These are phyloP conservation scores for Daedalea quercina DNA, from an alignment of 768 basidiomycete genomes.

Conservation along the genomic window DNA sequence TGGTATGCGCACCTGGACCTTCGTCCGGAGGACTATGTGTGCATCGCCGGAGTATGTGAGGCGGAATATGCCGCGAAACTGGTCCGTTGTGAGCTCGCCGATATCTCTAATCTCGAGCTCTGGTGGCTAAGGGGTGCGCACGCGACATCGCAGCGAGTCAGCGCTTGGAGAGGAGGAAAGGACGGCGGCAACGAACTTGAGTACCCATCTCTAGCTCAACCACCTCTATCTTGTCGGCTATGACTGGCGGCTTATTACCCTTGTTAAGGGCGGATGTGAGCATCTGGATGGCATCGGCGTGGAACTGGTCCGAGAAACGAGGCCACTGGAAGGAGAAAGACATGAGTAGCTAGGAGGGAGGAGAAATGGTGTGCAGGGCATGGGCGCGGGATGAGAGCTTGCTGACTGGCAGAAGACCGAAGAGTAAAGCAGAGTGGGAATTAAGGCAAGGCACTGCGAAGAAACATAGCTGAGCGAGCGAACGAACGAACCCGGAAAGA, in stretches of 20 bases:
- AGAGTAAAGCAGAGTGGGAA: neutral
- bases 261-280: conserved; percentile 96
- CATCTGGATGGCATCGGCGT: conserved; percentile 94
- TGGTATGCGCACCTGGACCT: conserved; percentile 65
- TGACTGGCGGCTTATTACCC: conserved; percentile 95
- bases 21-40: conserved; percentile 77
- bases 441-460: conserved; percentile 2
- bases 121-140: conserved; percentile 58
- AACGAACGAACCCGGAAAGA: neutral
- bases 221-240: conserved; percentile 95
- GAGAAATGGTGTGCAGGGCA: neutral
- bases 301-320: conserved; percentile 93
- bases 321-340: conserved; percentile 96
- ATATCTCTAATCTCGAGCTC: conserved; percentile 97
- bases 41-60: conserved; percentile 94
- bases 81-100: conserved; percentile 91
- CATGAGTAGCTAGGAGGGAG: conserved; percentile 34
- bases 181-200: conserved; percentile 47
- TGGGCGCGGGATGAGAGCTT: neutral
- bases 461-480: conserved; percentile 1
- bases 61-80: conserved; percentile 95
- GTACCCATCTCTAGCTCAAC: conserved; percentile 99
- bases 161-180: conserved; percentile 1
- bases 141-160: conserved; percentile 1
- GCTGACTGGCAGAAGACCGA: neutral